Evolutionary conservation across 2,329 filamentous ascomycete species (phyloP).

Genomic region (Basipetospora sp.): DNA sequence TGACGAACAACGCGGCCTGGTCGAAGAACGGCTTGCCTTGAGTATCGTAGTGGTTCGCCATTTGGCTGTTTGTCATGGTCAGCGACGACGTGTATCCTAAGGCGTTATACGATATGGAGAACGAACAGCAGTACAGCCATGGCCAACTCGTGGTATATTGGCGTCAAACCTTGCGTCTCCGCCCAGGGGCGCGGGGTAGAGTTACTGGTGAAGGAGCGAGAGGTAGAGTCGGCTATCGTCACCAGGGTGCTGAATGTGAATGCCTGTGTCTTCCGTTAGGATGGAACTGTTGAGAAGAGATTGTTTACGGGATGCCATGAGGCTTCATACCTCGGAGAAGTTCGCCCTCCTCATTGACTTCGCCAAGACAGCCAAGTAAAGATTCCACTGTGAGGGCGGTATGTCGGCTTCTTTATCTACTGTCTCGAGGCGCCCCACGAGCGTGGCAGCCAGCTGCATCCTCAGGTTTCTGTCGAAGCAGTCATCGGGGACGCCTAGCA

Average conservation of each 20-base stretch:
- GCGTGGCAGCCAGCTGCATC: conserved; percentile 5
- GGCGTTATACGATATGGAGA: too few relatives aligned
- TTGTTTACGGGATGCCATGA: not conserved
- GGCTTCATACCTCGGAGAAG: conserved; percentile 27
- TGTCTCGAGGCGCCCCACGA: conserved; percentile 4
- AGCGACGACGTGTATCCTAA: too few relatives aligned
- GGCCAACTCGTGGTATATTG: conserved; percentile 14
- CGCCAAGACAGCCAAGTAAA: conserved; percentile 10
- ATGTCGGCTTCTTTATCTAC: conserved; percentile 1
- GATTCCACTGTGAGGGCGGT: conserved; percentile 8
- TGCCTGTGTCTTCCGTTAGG: conserved; percentile 12
- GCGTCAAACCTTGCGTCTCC: too few relatives aligned
- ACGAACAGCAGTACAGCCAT: conserved; percentile 14
- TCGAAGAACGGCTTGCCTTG: conserved; percentile 27
- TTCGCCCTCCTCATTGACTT: conserved; percentile 37
- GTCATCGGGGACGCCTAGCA: conserved; percentile 8
- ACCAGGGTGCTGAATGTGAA: conserved; percentile 27
- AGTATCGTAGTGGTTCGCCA: conserved; percentile 28
- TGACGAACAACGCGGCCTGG: conserved; percentile 14
- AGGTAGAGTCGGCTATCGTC: conserved; percentile 19
- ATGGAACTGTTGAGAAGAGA: not conserved
- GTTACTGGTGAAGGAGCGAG: conserved; percentile 4
- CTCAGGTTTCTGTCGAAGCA: conserved; percentile 9
- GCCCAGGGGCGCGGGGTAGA: too few relatives aligned
- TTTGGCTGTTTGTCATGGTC: conserved; percentile 28